Evolutionary conservation across 768 basidiomycete genomes (phyloP).

Genomic region (Mycena epipterygia): DNA sequence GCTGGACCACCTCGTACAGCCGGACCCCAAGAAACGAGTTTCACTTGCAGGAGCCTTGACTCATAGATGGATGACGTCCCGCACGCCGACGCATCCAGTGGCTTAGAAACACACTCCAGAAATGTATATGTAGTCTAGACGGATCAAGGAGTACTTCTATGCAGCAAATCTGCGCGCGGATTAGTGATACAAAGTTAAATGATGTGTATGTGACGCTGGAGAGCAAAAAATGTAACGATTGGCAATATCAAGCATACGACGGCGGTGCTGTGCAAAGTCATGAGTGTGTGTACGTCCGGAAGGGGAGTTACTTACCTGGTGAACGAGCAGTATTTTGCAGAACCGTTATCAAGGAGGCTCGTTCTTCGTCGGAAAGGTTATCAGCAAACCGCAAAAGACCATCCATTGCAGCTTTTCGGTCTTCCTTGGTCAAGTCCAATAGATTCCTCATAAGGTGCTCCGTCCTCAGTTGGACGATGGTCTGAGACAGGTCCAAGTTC

Average conservation of each 20-base stretch:
- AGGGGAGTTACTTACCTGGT: slow-evolving; percentile 61
- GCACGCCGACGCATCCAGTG: slow-evolving; percentile 15
- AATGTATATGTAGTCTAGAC: too few relatives aligned
- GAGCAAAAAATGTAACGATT: neutral
- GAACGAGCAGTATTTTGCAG: slow-evolving; percentile 72
- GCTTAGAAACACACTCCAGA: too few relatives aligned
- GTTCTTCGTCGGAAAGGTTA: slow-evolving; percentile 80
- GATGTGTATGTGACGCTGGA: neutral
- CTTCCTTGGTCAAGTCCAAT: slow-evolving; percentile 77
- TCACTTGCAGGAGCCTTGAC: slow-evolving; percentile 23
- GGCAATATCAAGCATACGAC: slow-evolving; percentile 13
- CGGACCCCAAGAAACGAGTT: slow-evolving; percentile 14
- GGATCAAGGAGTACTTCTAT: slow-evolving; percentile 19
- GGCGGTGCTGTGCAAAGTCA: slow-evolving; percentile 12
- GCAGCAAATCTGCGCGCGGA: neutral
- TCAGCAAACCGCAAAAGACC: slow-evolving; percentile 83
- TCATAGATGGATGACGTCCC: slow-evolving; percentile 21
- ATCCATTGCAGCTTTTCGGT: slow-evolving; percentile 82
- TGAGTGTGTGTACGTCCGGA: neutral
- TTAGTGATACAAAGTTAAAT: slow-evolving; percentile 3
- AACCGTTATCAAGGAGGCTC: slow-evolving; percentile 67
- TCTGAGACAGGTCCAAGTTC: slow-evolving; percentile 73
- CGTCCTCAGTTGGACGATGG: slow-evolving; percentile 73
- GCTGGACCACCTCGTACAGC: slow-evolving; percentile 18
- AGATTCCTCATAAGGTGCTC: slow-evolving; percentile 78